Conservation (phyloP, 1,284 basidiomycete species). For the Sporisorium exsertum region DNA sequence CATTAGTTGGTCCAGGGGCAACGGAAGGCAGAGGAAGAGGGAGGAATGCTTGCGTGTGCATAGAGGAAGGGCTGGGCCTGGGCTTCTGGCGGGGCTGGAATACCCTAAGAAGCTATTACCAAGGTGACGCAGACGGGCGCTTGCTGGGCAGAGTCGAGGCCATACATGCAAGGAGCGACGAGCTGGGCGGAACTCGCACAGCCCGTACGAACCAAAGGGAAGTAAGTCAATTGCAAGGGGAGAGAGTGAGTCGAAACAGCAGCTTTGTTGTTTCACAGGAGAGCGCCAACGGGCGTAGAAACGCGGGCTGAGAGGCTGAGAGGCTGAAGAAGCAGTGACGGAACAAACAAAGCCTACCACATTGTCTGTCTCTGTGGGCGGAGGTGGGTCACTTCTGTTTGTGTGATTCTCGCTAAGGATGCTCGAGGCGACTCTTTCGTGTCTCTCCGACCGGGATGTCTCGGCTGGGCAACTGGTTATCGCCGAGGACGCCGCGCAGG, state of each 20-base stretch:
- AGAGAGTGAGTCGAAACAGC: neutral
- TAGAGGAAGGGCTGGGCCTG: neutral
- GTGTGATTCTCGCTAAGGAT: neutral
- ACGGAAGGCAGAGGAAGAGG: neutral
- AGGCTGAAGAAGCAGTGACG: neutral
- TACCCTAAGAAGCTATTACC: neutral
- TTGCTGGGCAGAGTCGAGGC: neutral
- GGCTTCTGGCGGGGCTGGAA: neutral
- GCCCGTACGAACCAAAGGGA: neutral
- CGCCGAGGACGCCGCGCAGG: neutral
- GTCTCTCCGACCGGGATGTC: neutral
- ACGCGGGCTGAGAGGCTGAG: neutral
- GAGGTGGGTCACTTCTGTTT: conserved; percentile 10
- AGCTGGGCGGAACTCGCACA: neutral
- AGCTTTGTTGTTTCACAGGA: neutral
- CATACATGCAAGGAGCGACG: neutral
- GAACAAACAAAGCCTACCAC: conserved; percentile 3
- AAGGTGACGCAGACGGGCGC: neutral
- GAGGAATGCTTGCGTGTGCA: neutral
- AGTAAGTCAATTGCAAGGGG: neutral
- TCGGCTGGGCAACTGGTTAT: neutral
- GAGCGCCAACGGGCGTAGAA: conserved; percentile 1
- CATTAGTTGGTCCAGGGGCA: neutral
- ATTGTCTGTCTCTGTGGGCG: neutral
- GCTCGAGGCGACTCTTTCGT: neutral